Base-by-base conservation (phyloP, 2,329 filamentous ascomycete species). In the Fusarium guadeloupense region DNA sequence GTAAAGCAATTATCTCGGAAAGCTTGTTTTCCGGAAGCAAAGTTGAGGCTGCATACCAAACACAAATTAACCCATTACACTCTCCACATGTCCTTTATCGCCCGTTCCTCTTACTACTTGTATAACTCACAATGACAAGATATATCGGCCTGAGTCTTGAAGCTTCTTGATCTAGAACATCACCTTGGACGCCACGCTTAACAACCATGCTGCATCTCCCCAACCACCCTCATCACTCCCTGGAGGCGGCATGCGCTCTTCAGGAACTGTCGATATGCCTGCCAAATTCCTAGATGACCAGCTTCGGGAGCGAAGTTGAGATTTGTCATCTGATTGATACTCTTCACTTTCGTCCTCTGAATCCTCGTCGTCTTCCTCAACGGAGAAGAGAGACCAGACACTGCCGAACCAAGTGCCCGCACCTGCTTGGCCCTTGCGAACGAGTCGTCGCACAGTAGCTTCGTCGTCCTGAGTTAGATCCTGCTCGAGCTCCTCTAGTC, bases 141-240 rank as follows among this genome's bases (percentile, higher is more conserved):
- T 52, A 26, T 41, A 47, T 41, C 25, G 37, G 50, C 47, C 53
- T 23, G 23, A 17, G 19, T 33, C 21, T 16, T 33, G 14, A 14
- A 19, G 23, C 16, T 10, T 30, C 44, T 47, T 31, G 20, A 16
- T 59, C 77, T 74, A 87, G 60, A 87, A 78, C 64, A 88, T 76
- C 38, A 88, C 83, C 68, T 85, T 87, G 21, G 83, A 82, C 10
- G 86, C 87, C 60, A 90, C 85, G 61, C 82, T 87, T 50, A 90
- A 74, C 40, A 90, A 73, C 88, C 87, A 90, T 14, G 86, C 86
- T 21, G 86, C 87, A 72, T 90, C 88, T 54, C 84, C 81, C 87
- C 87, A 89, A 9, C 82, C 83, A 14, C 85, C 85, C 37, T 85
- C 81, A 45, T 88, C 81, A 9, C 79, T 76, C 35, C 80, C 80